Evolutionary conservation across 1,284 basidiomycete genomes (phyloP), one percentile per base, ranked within the genome.

Genomic region (Irpex rosettiformis): DNA sequence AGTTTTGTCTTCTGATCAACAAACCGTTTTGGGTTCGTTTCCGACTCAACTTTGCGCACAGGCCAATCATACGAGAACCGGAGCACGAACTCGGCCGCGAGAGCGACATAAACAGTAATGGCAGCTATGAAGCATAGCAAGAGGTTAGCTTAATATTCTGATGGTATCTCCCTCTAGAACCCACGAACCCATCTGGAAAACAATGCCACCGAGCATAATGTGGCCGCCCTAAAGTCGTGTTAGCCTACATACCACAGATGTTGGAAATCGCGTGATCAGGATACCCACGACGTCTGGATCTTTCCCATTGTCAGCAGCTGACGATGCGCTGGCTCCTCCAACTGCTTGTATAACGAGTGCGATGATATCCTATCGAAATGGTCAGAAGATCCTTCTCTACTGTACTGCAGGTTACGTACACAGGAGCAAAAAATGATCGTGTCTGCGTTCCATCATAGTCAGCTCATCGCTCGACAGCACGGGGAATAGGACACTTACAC

Each of bases 151-250:
- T 18, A 27, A 22, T 29, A 45, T 57, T 29, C 28, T 37, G 21
- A 42, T 3, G 13, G 5, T 27, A 7, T 16, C 27, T 16, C 28
- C 21, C 5, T 16, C 1, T 5, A 13, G 11, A 28, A 25, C n/a
- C 16, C 30, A 6, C 64, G 22, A 51, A 67, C 65, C 68, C 52
- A 84, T 68, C 66, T 85, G 83, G 58, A 84, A 74, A 29, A 75
- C 69, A 56, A 86, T 84, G 60, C 84, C 79, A 22, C 68, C 78
- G 3, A 85, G 71, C 77, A 84, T 84, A 64, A 85, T 73, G 58
- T 77, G 67, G 5, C 71, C 77, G 16, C 81, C 77, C 60, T 66
- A 58, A 7, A 16, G 18, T 45, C 2, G 21, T 10, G 27, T 28
- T 21, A 49, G n/a, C 79, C 78, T 16, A 25, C 28, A 13, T 40